Base-by-base conservation (phyloP, 2,329 filamentous ascomycete species). In the Phialocephala subalpina region DNA sequence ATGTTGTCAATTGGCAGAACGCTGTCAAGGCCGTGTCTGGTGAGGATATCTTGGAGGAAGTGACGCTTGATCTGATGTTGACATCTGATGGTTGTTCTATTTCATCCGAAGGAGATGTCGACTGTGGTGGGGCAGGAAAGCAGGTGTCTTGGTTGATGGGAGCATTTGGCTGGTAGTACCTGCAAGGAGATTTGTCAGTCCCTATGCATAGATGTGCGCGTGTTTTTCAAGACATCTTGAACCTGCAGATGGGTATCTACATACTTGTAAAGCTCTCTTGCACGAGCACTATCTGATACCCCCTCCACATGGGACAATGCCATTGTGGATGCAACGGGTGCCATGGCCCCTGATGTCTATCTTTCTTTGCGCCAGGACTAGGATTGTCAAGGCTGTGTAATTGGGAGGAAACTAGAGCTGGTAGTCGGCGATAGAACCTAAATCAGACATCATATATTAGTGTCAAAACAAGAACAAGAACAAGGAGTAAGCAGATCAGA, bases 1-100 rank as follows among this genome's bases (percentile, higher is more conserved):
- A 78, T 11, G 83, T 78, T 35, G 80, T 81, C 27, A 87, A 77
- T 72, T 87, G 85, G 4, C 84, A 78, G 64, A 82, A 80, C 5
- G 80, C 79, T 1, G 79, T 79, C 29, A 85, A 77, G 27, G 80
- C 80, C 1, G 81, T 82, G 72, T 82, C 84, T 49, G 81, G 75
- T 20, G 74, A 76, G 1, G 75, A 75, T 14, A 75, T 69, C 56
- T 76, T 77, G 22, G 70, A 71, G 1, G 75, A 73, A 11, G 71
- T 72, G 35, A 76, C 59, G 36, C 67, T 69, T 18, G 75, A 75
- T 20, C 56, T 68, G 36, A 75, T 64, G 25, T 70, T 69, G 5
- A 71, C 52, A 16, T 72, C 63, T 29, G 47, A 29, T 9, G 29
- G 33, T 18, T 52, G 2, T 33, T 69, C 68, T 27, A 52, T 36